phyloP scores from a whole-genome alignment of 306 rosid genomes.

The Glycine latifolia region DNA sequence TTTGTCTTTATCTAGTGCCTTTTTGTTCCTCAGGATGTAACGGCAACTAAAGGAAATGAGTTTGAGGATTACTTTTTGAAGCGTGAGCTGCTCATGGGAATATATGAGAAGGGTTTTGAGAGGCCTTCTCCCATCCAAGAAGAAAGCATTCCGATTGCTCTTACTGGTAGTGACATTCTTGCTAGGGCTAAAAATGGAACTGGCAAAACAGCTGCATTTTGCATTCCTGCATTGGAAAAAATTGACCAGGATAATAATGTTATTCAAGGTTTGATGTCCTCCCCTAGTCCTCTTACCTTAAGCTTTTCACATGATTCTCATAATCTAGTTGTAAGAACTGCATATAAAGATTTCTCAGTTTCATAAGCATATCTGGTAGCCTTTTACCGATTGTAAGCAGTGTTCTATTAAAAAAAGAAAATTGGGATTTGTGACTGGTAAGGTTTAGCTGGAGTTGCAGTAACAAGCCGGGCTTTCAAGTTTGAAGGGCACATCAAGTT shows the following conservation, averaged over 20 bases:
- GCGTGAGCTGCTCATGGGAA: slow-evolving; percentile 99
- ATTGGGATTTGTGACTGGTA: not conserved
- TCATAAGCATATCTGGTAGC: slow-evolving; percentile 18
- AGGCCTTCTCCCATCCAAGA: slow-evolving; percentile 99
- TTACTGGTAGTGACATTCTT: slow-evolving; percentile 98
- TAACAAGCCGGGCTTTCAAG: not conserved
- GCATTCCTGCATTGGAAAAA: slow-evolving; percentile 96
- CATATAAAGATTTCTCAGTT: slow-evolving; percentile 1
- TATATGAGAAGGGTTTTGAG: slow-evolving; percentile 98
- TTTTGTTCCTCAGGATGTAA: slow-evolving; percentile 77
- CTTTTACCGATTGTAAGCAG: not conserved
- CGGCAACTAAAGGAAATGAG: slow-evolving; percentile 99
- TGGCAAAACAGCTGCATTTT: slow-evolving; percentile 98
- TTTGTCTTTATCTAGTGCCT: slow-evolving; percentile 35
- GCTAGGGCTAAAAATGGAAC: slow-evolving; percentile 99
- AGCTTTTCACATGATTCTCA: slow-evolving; percentile 9
- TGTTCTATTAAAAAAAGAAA: not conserved
- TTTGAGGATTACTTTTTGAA: slow-evolving; percentile 98
- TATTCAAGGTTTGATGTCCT: slow-evolving; percentile 72
- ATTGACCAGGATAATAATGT: slow-evolving; percentile 94
- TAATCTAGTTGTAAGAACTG: slow-evolving; percentile 26
- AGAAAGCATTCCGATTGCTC: slow-evolving; percentile 99
- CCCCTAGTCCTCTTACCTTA: not conserved
- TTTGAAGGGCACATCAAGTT: not conserved
- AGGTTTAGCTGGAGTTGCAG: not conserved